Conservation (phyloP, 148 eudicot species). For the Arctostaphylos glauca region DNA sequence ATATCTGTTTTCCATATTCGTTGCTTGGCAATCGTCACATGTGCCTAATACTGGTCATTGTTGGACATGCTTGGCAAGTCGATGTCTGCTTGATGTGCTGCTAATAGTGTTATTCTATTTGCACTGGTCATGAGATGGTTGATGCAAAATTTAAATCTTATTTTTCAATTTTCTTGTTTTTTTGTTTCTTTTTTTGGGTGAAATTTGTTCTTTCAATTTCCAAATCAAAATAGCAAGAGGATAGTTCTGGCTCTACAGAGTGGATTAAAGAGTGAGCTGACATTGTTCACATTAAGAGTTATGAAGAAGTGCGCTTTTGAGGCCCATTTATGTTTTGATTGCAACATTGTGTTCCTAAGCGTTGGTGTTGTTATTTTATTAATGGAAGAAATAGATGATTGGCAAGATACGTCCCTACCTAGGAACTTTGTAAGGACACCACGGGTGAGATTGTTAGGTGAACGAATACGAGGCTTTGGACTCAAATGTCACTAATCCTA, state of each 20-base stretch:
- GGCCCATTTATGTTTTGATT: background rate
- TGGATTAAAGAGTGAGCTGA: no score
- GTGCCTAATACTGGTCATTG: background rate
- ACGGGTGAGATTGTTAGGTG: conserved; percentile 70
- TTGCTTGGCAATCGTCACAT: background rate
- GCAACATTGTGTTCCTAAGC: background rate
- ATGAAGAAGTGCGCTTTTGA: conserved; percentile 69
- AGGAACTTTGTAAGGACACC: conserved; percentile 65
- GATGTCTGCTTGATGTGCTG: background rate
- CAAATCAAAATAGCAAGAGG: no score
- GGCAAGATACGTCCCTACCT: conserved; percentile 89
- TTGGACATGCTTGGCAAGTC: conserved; percentile 4
- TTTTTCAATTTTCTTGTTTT: conserved; percentile 22
- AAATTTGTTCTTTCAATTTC: no score
- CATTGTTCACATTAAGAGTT: conserved; percentile 95
- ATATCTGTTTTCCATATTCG: background rate
- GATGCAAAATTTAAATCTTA: background rate
- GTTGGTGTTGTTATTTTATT: background rate
- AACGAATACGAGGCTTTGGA: conserved; percentile 61
- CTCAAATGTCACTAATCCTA: conserved; percentile 37
- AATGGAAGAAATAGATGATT: no score
- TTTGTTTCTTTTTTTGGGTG: no score
- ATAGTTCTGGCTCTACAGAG: no score
- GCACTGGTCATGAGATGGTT: background rate
- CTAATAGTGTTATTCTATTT: background rate